phyloP scores from a whole-genome alignment of 108 stramenopile species.

The Cyclotella baltica region DNA sequence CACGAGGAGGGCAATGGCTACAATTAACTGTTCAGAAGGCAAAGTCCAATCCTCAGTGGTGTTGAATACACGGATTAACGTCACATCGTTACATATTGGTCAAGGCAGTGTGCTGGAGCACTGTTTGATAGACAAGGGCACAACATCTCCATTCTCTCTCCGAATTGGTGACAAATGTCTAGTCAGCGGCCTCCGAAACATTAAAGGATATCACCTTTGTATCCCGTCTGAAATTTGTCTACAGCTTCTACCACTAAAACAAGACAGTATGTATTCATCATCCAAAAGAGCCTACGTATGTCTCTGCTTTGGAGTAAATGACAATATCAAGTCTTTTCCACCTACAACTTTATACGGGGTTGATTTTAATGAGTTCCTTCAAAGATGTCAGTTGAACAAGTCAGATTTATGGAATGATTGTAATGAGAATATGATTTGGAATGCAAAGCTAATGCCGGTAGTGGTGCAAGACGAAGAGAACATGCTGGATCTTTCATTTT shows the following conservation, averaged over 20 bases:
- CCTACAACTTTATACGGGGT: constrained; percentile 58
- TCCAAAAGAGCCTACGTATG: constrained; percentile 36
- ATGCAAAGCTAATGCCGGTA: constrained; percentile 71
- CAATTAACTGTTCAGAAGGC: constrained; percentile 8
- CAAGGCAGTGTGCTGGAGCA: constrained; percentile 42
- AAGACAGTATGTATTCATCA: not conserved
- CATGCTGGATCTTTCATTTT: constrained; percentile 48
- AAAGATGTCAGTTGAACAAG: constrained; percentile 34
- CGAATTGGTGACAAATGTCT: constrained; percentile 59
- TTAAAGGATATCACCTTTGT: not conserved
- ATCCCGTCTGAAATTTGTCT: constrained; percentile 60
- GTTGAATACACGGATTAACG: constrained; percentile 25
- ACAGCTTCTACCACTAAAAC: constrained; percentile 58
- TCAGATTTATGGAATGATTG: constrained; percentile 62
- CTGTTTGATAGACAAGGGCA: constrained; percentile 17
- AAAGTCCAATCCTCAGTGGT: constrained; percentile 4
- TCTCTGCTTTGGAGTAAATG: constrained; percentile 71
- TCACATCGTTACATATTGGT: constrained; percentile 18
- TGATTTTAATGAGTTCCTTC: constrained; percentile 52
- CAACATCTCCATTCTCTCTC: not conserved
- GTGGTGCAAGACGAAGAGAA: constrained; percentile 6
- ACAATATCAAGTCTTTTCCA: constrained; percentile 60
- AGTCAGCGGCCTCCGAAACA: constrained; percentile 61
- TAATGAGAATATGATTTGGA: constrained; percentile 63
- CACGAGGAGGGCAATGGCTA: constrained; percentile 10